Conservation (phyloP, 225 moss, liverwort and hornwort genomes). For the Anthoceros angustus region DNA sequence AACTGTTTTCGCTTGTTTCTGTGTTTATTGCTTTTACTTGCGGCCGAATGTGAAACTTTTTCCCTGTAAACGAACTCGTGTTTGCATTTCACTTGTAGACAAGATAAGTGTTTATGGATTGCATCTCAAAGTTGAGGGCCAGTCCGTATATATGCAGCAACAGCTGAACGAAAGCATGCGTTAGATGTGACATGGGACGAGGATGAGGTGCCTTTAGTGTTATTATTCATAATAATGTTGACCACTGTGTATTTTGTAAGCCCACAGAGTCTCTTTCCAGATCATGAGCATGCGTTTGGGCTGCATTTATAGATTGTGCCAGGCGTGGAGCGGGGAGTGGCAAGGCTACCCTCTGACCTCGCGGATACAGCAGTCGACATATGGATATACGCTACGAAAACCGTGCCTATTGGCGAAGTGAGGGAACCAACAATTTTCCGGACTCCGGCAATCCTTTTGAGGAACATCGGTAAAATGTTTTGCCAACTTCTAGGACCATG, state of each 20-base stretch:
- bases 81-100: conserved; percentile 1
- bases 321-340: conserved; percentile 4
- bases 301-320: not conserved
- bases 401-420: not conserved
- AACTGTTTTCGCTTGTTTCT: not conserved
- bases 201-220: not conserved
- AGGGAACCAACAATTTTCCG: not conserved
- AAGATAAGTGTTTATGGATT: conserved; percentile 1
- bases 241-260: not conserved
- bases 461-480: not conserved
- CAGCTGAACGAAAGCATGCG: not conserved
- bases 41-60: not conserved
- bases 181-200: conserved; percentile 5
- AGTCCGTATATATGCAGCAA: not conserved
- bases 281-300: not conserved
- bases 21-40: not conserved
- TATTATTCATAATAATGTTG: not conserved
- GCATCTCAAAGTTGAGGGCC: not conserved
- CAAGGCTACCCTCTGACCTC: not conserved
- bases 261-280: not conserved
- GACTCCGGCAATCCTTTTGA: not conserved
- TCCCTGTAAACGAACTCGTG: not conserved
- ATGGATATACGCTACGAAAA: not conserved
- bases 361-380: not conserved
- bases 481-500: conserved; percentile 2